These are phyloP conservation scores for Rubus idaeus DNA, from an alignment of 306 rosid genomes.

Conservation along the genomic window DNA sequence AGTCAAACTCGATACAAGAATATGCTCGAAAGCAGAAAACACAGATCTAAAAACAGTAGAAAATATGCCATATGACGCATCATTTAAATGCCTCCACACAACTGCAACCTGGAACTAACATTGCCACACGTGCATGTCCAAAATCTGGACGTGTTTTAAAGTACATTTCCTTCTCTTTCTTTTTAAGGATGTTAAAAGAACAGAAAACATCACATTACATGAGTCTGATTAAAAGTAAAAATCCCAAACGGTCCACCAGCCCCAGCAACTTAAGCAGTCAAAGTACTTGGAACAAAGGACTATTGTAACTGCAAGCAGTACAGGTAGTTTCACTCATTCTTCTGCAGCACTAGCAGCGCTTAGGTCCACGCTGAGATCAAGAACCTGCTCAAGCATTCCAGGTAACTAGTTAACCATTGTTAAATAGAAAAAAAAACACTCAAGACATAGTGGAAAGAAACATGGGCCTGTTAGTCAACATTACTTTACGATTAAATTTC, in stretches of 20 bases:
- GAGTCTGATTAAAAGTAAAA: not conserved
- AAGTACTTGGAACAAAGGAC: slow-evolving; percentile 7
- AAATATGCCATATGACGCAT: not conserved
- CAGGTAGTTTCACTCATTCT: slow-evolving; percentile 46
- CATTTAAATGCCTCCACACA: not conserved
- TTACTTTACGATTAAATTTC: slow-evolving; percentile 7
- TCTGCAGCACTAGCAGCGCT: slow-evolving; percentile 98
- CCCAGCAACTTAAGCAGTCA: not conserved
- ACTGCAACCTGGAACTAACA: slow-evolving; percentile 4
- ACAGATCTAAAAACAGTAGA: not conserved
- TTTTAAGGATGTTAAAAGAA: not conserved
- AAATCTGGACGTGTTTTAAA: not conserved
- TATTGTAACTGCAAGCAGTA: not conserved
- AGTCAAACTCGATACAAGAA: not conserved
- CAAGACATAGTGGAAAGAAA: not conserved
- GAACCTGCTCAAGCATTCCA: slow-evolving; percentile 47
- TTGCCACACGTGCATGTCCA: not conserved
- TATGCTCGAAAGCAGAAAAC: not conserved
- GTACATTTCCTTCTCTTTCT: not conserved
- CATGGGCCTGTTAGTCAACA: not conserved
- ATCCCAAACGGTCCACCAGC: not conserved
- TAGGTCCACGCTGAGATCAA: slow-evolving; percentile 91
- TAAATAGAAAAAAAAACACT: not conserved
- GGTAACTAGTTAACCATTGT: not conserved
- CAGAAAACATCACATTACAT: not conserved